Base-by-base conservation (phyloP, 192 early-diverging fungal genomes). In the Allomyces javanicus region DNA sequence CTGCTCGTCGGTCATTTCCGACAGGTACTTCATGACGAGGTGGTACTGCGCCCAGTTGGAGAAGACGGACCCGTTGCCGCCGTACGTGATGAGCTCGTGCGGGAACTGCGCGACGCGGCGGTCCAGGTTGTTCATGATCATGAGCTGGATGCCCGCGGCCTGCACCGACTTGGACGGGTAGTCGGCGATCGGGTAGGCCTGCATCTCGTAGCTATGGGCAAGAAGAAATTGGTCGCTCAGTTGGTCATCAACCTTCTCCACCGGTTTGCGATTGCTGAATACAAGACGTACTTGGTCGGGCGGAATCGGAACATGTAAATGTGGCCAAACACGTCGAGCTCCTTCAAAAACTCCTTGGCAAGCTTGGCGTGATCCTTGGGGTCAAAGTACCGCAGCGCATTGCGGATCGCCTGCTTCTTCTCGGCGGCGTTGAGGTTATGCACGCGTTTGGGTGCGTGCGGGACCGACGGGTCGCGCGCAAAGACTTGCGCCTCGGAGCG, bases 21-120 rank as follows among this genome's bases (percentile, higher is more conserved):
- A 66, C 26, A 70, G 69, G 62, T 70, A 70, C 61, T 66, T 61
- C 64, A 70, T 66, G 26, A 65, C 66, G 1, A 70, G 65, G 62
- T 70, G 69, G 65, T 70, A 70, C 63, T 70, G 69, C 12, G 64
- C 69, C 69, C 69, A 70, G 65, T 70, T 65, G 55, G 27, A 62
- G 61, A 70, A 70, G 62, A 70, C 69, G 40, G 65, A 70, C 17
- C 69, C 69, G 65, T 70, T 70, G 55, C 69, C 69, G 40, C 69
- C 69, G 69, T 70, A 70, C 45, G 69, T 70, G 69, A 70, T 66
- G 65, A 70, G 65, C 62, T 70, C 69, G 62, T 70, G 69, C 7
- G 69, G 69, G 62, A 65, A 66, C 62, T 70, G 69, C 24, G 69
- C 69, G 45, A 70, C 65, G 23, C 61, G 21, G 24, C 50, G 65